phyloP scores from a whole-genome alignment of 768 basidiomycete species.

The Suillus decipiens region DNA sequence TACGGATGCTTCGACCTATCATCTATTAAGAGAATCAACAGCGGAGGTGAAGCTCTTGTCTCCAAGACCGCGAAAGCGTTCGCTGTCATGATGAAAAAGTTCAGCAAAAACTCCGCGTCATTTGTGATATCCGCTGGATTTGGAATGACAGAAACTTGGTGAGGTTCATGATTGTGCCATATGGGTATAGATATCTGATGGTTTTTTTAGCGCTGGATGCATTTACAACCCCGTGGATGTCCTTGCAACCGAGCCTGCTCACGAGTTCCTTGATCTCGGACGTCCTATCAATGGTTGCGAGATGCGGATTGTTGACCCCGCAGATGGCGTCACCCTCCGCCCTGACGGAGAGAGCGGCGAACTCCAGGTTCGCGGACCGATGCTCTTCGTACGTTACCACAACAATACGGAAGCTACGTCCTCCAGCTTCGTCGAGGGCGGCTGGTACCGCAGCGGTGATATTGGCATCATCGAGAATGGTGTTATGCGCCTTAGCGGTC shows the following conservation, averaged over 20 bases:
- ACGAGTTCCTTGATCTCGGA: conserved; percentile 43
- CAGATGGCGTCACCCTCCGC: conserved; percentile 28
- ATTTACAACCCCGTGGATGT: conserved; percentile 38
- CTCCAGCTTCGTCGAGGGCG: conserved; percentile 46
- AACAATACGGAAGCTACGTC: conserved; percentile 48
- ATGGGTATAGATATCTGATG: not conserved
- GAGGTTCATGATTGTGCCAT: conserved; percentile 13
- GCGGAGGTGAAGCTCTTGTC: conserved; percentile 40
- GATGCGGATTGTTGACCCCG: conserved; percentile 37
- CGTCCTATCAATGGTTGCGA: conserved; percentile 31
- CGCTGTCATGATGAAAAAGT: conserved; percentile 8
- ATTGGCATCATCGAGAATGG: conserved; percentile 40
- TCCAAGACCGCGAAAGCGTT: too few relatives aligned
- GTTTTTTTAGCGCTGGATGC: conserved; percentile 34
- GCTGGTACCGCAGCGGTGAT: conserved; percentile 65
- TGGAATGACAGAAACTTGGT: conserved; percentile 47
- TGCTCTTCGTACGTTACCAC: conserved; percentile 46
- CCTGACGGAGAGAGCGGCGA: conserved; percentile 38
- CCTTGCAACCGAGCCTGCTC: conserved; percentile 15
- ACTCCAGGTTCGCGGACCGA: conserved; percentile 42
- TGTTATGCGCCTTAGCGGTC: conserved; percentile 37
- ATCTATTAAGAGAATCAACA: conserved; percentile 37
- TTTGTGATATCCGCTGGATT: conserved; percentile 32
- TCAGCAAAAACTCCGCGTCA: conserved; percentile 19
- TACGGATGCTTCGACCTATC: conserved; percentile 35